Base-by-base conservation (phyloP, 2,329 filamentous ascomycete genomes). In the Neonectria faginata region DNA sequence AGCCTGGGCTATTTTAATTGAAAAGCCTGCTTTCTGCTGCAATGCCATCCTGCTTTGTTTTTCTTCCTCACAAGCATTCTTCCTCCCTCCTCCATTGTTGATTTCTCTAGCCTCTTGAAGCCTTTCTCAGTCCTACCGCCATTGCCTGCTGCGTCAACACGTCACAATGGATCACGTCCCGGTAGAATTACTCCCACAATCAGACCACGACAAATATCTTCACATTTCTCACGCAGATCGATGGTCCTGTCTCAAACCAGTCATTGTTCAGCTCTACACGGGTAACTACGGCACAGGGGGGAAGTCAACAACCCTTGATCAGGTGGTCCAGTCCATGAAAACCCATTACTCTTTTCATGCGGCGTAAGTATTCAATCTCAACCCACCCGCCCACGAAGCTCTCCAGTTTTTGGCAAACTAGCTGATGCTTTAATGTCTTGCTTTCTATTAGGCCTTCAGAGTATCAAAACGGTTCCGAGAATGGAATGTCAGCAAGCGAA, bases 261-360 rank as follows among this genome's bases (percentile, higher is more conserved):
- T 64, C 6, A 72, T 73, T 9, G 18, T 68, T 10, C 29, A 25
- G 2, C 63, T 73, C 2, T 72, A 69, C 36, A 57, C 44, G 4
- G 52, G 59, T 16, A 42, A 52, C 42, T 64, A 39, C 39, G 31
- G 47, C 29, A 51, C 11, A 29, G 44, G 45, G 12, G 41, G 52
- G 8, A 52, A 25, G 36, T 36, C 57, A n/a, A 18, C 48, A 44
- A 65, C 53, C n/a, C 31, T 62, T 31, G 52, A 53, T 25, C 56
- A 68, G 22, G 60, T 71, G 18, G 39, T 60, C n/a, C 41, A 45
- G 11, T 55, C 60, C 55, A 74, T 70, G 71, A 72, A 69, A 51
- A 51, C 57, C 3, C 29, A 71, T n/a, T 67, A 73, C 47, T 61
- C 57, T 20, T 67, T 70, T 36, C 45, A 57, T 61, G 62, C 57